A percentile compares a stretch with the other conserved stretches of the same genome.
phyloP scores from a whole-genome alignment of 2,329 filamentous ascomycete genomes.

The Penicillium capsulatum region DNA sequence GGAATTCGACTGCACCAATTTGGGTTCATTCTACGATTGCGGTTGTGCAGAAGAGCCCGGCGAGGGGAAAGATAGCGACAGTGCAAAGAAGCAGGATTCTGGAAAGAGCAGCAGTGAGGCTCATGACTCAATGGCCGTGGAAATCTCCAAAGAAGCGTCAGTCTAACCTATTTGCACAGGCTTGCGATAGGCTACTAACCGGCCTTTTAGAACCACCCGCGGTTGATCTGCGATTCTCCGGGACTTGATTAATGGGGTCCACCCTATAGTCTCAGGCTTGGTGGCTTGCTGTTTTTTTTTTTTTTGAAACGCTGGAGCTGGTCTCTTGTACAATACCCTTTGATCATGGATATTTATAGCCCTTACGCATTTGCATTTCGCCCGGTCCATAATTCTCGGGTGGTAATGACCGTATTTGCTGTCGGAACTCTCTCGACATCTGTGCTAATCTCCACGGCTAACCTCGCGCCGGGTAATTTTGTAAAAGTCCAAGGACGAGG shows the following conservation, averaged over 20 bases:
- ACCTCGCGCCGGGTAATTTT: too few relatives aligned
- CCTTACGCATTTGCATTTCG: too few relatives aligned
- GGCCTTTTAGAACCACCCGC: conserved; percentile 10
- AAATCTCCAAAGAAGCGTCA: conserved; percentile 37
- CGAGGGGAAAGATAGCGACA: conserved; percentile 8
- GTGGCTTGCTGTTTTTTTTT: conserved; percentile 1
- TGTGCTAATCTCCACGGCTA: too few relatives aligned
- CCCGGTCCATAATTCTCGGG: too few relatives aligned
- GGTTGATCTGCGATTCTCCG: conserved; percentile 16
- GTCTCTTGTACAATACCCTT: conserved; percentile 1
- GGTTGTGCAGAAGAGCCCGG: conserved; percentile 56
- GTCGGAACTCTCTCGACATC: too few relatives aligned
- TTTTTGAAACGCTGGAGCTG: conserved; percentile 7
- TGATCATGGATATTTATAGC: too few relatives aligned
- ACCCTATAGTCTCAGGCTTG: not conserved
- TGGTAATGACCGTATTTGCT: too few relatives aligned
- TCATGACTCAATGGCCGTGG: conserved; percentile 26
- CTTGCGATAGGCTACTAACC: not conserved
- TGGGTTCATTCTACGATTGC: conserved; percentile 65
- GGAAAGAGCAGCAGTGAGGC: conserved; percentile 10
- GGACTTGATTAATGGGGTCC: not conserved
- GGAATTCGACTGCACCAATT: conserved; percentile 60
- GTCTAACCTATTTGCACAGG: conserved; percentile 9
- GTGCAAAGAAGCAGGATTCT: conserved; percentile 4
- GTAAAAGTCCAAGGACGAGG: too few relatives aligned